A percentile compares a stretch with the other conserved stretches of the same genome.
These are phyloP conservation scores for Suillus hirtellus DNA, from an alignment of 768 basidiomycete genomes.

Conservation along the genomic window DNA sequence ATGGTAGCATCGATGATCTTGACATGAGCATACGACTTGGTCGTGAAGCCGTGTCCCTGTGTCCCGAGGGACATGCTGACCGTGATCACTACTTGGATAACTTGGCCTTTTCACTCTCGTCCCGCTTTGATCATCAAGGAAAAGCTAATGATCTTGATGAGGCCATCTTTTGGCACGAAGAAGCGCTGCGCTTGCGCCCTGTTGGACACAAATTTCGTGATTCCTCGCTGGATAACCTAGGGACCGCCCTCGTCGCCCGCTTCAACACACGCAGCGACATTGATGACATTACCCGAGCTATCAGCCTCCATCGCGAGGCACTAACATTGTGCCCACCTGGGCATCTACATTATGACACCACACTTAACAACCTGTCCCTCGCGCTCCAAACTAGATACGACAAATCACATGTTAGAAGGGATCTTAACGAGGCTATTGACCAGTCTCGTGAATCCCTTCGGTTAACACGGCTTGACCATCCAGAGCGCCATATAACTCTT, in stretches of 20 bases:
- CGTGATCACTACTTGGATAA: neutral
- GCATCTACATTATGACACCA: neutral
- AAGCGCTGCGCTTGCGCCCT: neutral
- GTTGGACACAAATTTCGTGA: neutral
- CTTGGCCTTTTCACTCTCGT: neutral
- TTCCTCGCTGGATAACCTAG: neutral
- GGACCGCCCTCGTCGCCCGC: neutral
- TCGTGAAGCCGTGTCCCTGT: neutral
- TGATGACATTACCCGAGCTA: neutral
- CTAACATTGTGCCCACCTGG: neutral
- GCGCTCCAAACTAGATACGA: neutral
- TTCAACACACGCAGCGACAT: neutral
- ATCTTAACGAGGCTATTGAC: neutral
- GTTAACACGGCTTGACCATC: neutral
- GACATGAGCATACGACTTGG: neutral
- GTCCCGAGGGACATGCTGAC: neutral
- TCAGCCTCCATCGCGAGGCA: neutral
- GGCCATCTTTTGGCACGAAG: neutral
- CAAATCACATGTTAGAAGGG: neutral
- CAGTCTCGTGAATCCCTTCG: neutral
- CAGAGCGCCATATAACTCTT: neutral
- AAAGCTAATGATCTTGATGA: neutral
- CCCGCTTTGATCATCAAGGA: neutral
- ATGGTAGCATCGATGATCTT: neutral
- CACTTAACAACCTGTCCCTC: neutral